A percentile compares a stretch with the other conserved stretches of the same genome.
Conservation (phyloP, 2,329 filamentous ascomycete species). For the Diplodia scrobiculata region DNA sequence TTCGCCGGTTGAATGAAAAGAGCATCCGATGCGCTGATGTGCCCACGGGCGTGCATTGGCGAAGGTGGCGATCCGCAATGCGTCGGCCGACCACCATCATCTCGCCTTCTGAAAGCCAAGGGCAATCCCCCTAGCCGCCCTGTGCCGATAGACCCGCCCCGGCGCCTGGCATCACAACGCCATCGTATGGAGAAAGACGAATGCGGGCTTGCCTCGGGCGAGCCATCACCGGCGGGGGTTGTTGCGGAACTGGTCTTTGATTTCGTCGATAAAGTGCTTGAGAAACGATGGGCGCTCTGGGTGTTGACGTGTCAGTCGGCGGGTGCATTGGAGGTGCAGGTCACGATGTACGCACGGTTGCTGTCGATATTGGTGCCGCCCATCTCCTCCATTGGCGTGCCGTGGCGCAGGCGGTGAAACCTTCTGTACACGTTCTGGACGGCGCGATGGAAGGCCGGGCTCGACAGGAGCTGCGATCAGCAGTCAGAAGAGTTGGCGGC, state of each 20-base stretch:
- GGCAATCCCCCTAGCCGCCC: constrained; percentile 17
- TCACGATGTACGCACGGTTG: constrained; percentile 37
- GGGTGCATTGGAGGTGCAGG: constrained; percentile 33
- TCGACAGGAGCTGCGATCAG: constrained; percentile 52
- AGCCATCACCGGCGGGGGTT: background rate
- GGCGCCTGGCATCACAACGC: constrained; percentile 15
- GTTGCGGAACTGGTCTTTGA: constrained; percentile 50
- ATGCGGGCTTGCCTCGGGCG: background rate
- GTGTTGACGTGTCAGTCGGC: background rate
- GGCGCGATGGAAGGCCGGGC: constrained; percentile 57
- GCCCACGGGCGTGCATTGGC: constrained; percentile 8
- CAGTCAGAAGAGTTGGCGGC: constrained; percentile 24
- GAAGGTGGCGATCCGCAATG: constrained; percentile 11
- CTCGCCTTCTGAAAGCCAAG: constrained; percentile 25
- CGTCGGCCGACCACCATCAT: constrained; percentile 11
- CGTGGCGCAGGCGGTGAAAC: constrained; percentile 50
- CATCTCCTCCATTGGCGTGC: constrained; percentile 54
- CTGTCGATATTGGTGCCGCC: constrained; percentile 52
- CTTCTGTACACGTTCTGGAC: constrained; percentile 55
- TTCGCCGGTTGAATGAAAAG: background rate
- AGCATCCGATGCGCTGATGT: constrained; percentile 10
- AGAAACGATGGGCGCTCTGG: constrained; percentile 46
- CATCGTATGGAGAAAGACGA: background rate
- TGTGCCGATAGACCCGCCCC: constrained; percentile 11
- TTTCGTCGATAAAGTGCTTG: constrained; percentile 57